Percentiles rank a stretch among this genome's conserved stretches.
Conservation (phyloP, 345 rosid species). For the Salix suchowensis region DNA sequence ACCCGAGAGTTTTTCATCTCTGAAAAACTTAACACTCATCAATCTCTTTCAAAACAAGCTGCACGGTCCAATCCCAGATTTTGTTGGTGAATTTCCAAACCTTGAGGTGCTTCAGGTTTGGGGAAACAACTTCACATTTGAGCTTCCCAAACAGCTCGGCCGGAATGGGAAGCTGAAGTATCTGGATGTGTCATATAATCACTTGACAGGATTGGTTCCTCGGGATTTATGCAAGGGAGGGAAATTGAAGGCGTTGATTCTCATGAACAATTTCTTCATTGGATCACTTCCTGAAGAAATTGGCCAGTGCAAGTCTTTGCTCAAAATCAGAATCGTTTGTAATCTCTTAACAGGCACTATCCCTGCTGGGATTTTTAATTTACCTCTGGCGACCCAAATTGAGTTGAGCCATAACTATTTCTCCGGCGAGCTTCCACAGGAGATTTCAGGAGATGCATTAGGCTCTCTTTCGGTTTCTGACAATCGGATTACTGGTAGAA, state of each 20-base stretch:
- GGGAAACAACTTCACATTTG: slow-evolving; percentile 71
- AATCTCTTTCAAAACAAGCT: slow-evolving; percentile 61
- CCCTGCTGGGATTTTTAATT: slow-evolving; percentile 63
- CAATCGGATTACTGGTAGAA: slow-evolving; percentile 56
- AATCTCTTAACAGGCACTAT: slow-evolving; percentile 59
- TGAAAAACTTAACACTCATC: slow-evolving; percentile 49
- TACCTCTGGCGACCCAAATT: slow-evolving; percentile 40
- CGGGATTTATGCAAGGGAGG: slow-evolving; percentile 63
- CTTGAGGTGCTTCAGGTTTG: slow-evolving; percentile 65
- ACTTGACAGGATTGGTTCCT: slow-evolving; percentile 71
- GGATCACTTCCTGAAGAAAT: slow-evolving; percentile 67
- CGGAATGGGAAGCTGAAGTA: slow-evolving; percentile 49
- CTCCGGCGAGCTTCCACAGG: slow-evolving; percentile 64
- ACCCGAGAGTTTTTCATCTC: slow-evolving; percentile 49
- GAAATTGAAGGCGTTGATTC: slow-evolving; percentile 42
- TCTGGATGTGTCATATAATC: slow-evolving; percentile 65
- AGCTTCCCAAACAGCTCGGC: slow-evolving; percentile 65
- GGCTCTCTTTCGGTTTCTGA: slow-evolving; percentile 42
- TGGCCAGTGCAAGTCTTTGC: slow-evolving; percentile 64
- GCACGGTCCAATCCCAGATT: slow-evolving; percentile 59
- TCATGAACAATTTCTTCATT: slow-evolving; percentile 62
- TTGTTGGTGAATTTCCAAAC: slow-evolving; percentile 60
- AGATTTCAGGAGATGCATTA: slow-evolving; percentile 49
- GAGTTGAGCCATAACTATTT: slow-evolving; percentile 62
- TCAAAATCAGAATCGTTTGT: slow-evolving; percentile 42